Evolutionary conservation across 2,329 filamentous ascomycete species (phyloP), one percentile per base, ranked within the genome.

Genomic region (Fusarium sp.): DNA sequence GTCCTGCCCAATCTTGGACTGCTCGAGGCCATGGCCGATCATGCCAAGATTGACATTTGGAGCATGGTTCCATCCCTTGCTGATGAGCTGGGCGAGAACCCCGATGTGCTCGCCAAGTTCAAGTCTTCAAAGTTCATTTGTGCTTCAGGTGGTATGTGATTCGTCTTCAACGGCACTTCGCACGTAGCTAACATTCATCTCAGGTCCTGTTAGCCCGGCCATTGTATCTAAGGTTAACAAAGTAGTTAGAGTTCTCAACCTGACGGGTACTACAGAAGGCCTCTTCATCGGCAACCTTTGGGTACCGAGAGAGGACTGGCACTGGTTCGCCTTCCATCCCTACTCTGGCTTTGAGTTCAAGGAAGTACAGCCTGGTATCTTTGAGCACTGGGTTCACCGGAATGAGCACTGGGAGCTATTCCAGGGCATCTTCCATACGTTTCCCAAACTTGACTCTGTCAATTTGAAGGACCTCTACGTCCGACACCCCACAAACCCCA

Each of bases 21-120:
- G 0, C 59, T 82, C 0, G 77, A 79, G 19, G 64, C 57, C 4
- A 73, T 82, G 0, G 75, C 76, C 2, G 77, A 80, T 1, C 62
- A 76, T 31, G 74, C 71, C 0, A 77, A 77, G 12, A 78, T 83
- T 30, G 78, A 79, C 34, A 79, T 80, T 16, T 81, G 79, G 79
- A 78, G 75, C 46, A 77, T 81, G 75, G 74, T 81, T 0, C 79
- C 79, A 2, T 80, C 78, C 0, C 74, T 79, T 18, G 74, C 76
- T 1, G 78, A 81, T 19, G 79, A 81, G 56, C 3, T 55, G 76
- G 11, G 79, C 69, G 46, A 77, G 77, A 60, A 73, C 65, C 4
- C 77, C 67, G 76, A 77, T 3, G 66, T 80, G 0, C 58, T 80
- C 62, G 67, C 23, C 79, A 80, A 48, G 65, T 80, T 46, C 67